phyloP scores from a whole-genome alignment of 202 grass and related monocot species.

The Panicum hallii region DNA sequence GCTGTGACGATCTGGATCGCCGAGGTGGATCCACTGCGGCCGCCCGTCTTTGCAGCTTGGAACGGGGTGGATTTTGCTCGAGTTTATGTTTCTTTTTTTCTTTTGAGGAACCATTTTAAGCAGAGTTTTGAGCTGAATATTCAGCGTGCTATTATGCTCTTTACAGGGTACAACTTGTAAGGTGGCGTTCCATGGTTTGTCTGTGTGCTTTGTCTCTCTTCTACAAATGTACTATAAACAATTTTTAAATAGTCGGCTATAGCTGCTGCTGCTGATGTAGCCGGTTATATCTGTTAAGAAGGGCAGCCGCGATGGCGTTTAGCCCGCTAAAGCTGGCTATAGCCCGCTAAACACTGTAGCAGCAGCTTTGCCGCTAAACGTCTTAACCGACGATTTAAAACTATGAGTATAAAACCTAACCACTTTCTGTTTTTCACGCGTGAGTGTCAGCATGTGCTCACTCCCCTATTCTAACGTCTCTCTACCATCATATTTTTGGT shows the following conservation, averaged over 20 bases:
- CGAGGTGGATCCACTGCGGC: slow-evolving; percentile 4
- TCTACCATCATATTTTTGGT: background rate
- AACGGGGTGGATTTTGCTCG: background rate
- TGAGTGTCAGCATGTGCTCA: background rate
- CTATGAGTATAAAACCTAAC: background rate
- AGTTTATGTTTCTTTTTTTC: background rate
- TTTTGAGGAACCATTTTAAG: background rate
- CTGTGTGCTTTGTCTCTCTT: background rate
- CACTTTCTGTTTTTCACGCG: background rate
- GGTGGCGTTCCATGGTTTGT: background rate
- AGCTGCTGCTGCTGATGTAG: no score
- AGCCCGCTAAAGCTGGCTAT: no score
- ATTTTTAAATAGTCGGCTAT: no score
- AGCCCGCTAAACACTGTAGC: no score
- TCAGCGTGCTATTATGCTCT: background rate
- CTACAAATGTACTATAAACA: background rate
- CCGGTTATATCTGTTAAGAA: no score
- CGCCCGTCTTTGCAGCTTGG: slow-evolving; percentile 7
- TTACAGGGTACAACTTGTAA: background rate
- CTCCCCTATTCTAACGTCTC: background rate
- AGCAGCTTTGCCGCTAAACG: no score
- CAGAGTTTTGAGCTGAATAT: no score
- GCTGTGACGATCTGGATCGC: slow-evolving; percentile 29
- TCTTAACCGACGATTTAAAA: no score
- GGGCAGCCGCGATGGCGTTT: no score